Conservation (phyloP, 1,284 basidiomycete genomes). For the Pascua sp. region DNA sequence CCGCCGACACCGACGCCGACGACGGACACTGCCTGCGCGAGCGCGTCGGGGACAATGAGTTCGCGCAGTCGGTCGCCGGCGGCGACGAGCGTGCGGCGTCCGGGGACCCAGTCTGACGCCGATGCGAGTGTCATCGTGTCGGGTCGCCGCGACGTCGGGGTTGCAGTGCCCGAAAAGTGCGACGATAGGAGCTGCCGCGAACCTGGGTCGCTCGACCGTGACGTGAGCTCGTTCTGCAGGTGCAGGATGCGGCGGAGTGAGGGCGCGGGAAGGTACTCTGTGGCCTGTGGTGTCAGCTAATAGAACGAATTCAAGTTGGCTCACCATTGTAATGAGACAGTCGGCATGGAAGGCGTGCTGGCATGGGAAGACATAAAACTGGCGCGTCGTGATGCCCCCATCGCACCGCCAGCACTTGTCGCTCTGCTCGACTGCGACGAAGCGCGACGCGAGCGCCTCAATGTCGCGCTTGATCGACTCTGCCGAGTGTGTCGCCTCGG, state of each 20-base stretch:
- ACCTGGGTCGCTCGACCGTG: constrained; percentile 54
- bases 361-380: constrained; percentile 98
- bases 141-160: constrained; percentile 23
- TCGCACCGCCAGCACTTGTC: constrained; percentile 83
- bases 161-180: constrained; percentile 18
- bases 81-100: constrained; percentile 74
- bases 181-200: constrained; percentile 38
- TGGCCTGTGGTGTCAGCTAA: constrained; percentile 60
- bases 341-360: constrained; percentile 94
- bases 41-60: constrained; percentile 84
- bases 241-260: constrained; percentile 76
- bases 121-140: constrained; percentile 22
- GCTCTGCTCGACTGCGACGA: constrained; percentile 83
- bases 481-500: constrained; percentile 85
- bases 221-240: constrained; percentile 70
- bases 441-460: constrained; percentile 76
- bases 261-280: constrained; percentile 77
- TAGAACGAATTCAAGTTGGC: too few relatives aligned
- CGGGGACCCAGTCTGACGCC: constrained; percentile 52
- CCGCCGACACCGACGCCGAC: constrained; percentile 33
- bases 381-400: constrained; percentile 70
- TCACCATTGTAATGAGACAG: constrained; percentile 82
- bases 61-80: constrained; percentile 85
- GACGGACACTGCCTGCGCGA: constrained; percentile 57
- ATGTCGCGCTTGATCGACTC: constrained; percentile 94